Conservation (phyloP, 768 basidiomycete species). For the Mycena haematopus region DNA sequence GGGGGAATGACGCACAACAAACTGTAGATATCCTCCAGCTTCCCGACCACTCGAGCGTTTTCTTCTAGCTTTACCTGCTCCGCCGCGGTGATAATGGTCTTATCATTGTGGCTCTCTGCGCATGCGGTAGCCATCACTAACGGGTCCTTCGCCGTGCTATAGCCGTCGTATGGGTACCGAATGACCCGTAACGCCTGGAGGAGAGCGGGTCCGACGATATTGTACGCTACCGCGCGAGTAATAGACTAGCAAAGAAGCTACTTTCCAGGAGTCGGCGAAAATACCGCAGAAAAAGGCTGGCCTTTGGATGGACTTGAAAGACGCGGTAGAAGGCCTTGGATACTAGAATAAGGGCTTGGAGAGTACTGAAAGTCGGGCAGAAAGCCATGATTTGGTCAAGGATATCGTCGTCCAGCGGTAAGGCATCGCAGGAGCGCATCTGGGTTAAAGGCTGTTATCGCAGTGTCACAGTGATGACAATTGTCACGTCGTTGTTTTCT, state of each 20-base stretch:
- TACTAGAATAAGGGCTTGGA: constrained; percentile 28
- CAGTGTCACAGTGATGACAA: too few relatives aligned
- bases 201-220: constrained; percentile 35
- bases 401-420: constrained; percentile 31
- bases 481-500: too few relatives aligned
- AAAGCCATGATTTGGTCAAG: constrained; percentile 34
- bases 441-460: too few relatives aligned
- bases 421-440: too few relatives aligned
- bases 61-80: constrained; percentile 12
- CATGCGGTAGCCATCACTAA: constrained; percentile 5
- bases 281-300: neutral
- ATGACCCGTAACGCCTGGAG: constrained; percentile 34
- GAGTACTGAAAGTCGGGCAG: constrained; percentile 28
- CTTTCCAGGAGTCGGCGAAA: neutral
- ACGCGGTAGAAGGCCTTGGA: constrained; percentile 34
- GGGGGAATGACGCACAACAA: constrained; percentile 26
- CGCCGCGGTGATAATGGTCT: constrained; percentile 3
- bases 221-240: constrained; percentile 32
- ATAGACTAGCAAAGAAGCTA: neutral
- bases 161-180: constrained; percentile 3
- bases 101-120: neutral
- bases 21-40: constrained; percentile 35
- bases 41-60: constrained; percentile 18
- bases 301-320: constrained; percentile 32
- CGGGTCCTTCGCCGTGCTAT: neutral